Percentiles rank a stretch among this genome's conserved stretches.
Evolutionary conservation across 257 asterid species (phyloP).

Genomic region (Coffea eugenioides): DNA sequence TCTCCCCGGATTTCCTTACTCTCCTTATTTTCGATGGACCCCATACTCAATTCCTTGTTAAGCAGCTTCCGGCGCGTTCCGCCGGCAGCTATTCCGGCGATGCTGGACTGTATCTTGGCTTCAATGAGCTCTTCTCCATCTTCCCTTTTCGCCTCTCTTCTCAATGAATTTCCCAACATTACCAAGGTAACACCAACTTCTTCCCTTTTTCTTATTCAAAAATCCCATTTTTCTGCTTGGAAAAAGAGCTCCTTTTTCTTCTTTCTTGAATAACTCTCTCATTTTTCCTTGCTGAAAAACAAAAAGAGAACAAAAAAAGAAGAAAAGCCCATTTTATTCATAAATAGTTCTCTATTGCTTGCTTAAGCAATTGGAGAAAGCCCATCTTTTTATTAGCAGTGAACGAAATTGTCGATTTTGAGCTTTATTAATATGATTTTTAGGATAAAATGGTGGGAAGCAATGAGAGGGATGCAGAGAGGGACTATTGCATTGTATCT

Average conservation of each 20-base stretch:
- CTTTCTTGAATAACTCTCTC: neutral
- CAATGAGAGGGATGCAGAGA: constrained; percentile 38
- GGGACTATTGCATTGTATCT: constrained; percentile 41
- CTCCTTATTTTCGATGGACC: constrained; percentile 34
- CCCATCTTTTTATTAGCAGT: too few species aligned
- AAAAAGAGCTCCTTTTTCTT: neutral
- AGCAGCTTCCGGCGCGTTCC: constrained; percentile 75
- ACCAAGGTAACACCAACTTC: constrained; percentile 39
- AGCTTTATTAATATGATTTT: constrained; percentile 15
- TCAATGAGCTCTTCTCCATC: constrained; percentile 62
- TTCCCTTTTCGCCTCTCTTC: constrained; percentile 48
- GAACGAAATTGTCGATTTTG: neutral
- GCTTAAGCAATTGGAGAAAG: neutral
- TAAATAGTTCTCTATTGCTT: neutral
- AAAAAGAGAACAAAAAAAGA: neutral
- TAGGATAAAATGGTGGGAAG: constrained; percentile 39
- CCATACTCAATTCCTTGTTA: constrained; percentile 48
- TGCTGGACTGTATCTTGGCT: constrained; percentile 73
- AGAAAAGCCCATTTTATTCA: neutral
- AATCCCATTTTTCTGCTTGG: neutral
- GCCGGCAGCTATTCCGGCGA: constrained; percentile 63
- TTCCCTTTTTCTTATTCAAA: neutral
- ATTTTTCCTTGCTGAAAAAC: neutral
- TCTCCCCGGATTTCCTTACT: neutral
- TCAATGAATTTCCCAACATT: constrained; percentile 51